These are phyloP conservation scores for Eimeria maxima DNA, from an alignment of 169 alveolate species.

Conservation along the genomic window DNA sequence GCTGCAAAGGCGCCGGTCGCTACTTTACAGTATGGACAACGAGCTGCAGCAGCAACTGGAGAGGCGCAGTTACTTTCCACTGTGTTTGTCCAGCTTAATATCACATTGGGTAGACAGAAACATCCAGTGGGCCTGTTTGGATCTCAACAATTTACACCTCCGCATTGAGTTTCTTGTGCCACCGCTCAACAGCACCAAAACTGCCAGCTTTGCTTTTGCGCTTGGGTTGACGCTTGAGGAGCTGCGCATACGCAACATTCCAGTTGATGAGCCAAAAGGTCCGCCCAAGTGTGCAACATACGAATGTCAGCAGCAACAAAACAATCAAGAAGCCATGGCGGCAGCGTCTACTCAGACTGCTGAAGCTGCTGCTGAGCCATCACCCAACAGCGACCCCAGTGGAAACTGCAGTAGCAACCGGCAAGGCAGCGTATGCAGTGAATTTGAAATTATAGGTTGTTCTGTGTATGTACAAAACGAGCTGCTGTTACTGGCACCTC, in stretches of 20 bases:
- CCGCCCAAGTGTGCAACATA: not conserved
- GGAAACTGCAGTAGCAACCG: not conserved
- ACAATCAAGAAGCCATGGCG: not conserved
- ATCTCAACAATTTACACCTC: not conserved
- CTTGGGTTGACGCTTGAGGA: constrained; percentile 48
- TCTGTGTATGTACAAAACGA: constrained; percentile 43
- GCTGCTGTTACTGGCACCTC: constrained; percentile 61
- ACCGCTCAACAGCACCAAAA: not conserved
- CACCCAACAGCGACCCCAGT: not conserved
- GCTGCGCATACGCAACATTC: constrained; percentile 48
- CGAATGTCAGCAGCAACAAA: not conserved
- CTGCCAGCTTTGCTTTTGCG: not conserved
- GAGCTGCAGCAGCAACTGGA: constrained; percentile 31
- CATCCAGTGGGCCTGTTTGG: constrained; percentile 54
- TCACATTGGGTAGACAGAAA: constrained; percentile 57
- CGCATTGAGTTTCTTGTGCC: constrained; percentile 51
- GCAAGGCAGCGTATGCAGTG: constrained; percentile 42
- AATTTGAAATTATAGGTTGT: constrained; percentile 1
- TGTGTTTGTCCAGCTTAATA: not conserved
- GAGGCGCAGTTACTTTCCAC: not conserved
- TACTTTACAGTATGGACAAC: constrained; percentile 55
- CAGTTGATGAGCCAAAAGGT: not conserved
- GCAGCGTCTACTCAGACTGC: not conserved
- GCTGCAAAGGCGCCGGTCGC: constrained; percentile 67
- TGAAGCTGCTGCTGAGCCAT: constrained; percentile 2